phyloP scores from a whole-genome alignment of 176 grass and related monocot genomes.

The Musa schizocarpa region DNA sequence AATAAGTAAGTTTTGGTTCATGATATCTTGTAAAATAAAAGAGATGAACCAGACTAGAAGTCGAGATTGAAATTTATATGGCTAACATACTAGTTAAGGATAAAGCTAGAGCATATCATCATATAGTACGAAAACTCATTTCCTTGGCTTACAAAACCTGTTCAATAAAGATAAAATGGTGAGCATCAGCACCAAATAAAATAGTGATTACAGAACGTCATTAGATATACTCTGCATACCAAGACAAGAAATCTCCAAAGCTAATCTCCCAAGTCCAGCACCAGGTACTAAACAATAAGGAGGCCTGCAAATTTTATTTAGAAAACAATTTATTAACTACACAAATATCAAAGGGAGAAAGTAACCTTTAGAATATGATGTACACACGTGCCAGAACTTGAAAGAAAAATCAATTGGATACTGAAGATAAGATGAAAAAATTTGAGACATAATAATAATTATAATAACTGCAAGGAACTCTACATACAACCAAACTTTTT shows the following conservation, averaged over 20 bases:
- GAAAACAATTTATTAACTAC: constrained; percentile 11
- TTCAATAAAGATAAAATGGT: constrained; percentile 9
- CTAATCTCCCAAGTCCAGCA: constrained; percentile 86
- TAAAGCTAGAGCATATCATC: constrained; percentile 98
- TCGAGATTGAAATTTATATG: constrained; percentile 16
- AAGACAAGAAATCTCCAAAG: constrained; percentile 84
- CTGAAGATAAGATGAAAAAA: background rate
- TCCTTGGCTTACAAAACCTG: constrained; percentile 94
- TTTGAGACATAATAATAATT: background rate
- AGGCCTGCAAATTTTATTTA: constrained; percentile 49
- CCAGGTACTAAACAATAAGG: constrained; percentile 95
- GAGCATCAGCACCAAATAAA: background rate
- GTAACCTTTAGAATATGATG: background rate
- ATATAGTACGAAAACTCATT: constrained; percentile 99
- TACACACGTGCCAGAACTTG: background rate
- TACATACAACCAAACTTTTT: background rate
- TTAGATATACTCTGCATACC: constrained; percentile 36
- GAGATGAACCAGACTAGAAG: background rate
- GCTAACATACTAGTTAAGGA: constrained; percentile 78
- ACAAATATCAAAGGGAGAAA: background rate
- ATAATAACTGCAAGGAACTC: background rate
- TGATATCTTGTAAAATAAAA: background rate
- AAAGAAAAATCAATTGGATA: background rate
- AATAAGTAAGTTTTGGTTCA: background rate
- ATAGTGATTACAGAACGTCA: constrained; percentile 3